phyloP scores from a whole-genome alignment of 2,329 filamentous ascomycete genomes.

The Dryadomyces sulphureus region DNA sequence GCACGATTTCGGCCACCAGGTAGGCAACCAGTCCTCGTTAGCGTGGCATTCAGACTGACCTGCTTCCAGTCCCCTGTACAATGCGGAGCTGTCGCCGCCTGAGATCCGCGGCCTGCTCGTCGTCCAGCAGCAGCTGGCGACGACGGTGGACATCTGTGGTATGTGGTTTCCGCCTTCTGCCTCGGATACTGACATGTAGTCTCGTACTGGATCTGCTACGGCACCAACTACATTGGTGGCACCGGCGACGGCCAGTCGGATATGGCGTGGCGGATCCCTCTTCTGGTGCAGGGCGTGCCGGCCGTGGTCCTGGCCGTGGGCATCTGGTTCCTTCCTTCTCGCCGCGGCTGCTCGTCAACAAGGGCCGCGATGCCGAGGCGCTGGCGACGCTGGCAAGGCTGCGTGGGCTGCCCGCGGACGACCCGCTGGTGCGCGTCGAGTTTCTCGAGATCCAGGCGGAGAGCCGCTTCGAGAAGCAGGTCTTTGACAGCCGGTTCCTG shows the following conservation, averaged over 20 bases:
- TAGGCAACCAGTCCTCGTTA: constrained; percentile 15
- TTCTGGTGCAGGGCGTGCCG: constrained; percentile 27
- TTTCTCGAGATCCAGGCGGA: constrained; percentile 31
- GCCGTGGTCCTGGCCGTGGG: constrained; percentile 20
- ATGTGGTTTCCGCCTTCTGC: too few species aligned
- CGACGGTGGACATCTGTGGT: constrained; percentile 41
- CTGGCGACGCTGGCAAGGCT: constrained; percentile 13
- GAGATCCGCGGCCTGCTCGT: constrained; percentile 54
- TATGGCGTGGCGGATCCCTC: constrained; percentile 28
- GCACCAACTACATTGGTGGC: constrained; percentile 31
- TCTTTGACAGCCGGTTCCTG: constrained; percentile 28
- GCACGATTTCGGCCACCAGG: too few species aligned
- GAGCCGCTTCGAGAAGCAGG: constrained; percentile 24
- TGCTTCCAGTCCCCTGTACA: constrained; percentile 25
- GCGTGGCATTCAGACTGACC: neutral
- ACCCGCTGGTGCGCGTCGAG: constrained; percentile 25
- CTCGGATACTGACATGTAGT: too few species aligned
- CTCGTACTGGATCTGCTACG: constrained; percentile 31
- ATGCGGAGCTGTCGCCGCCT: constrained; percentile 40
- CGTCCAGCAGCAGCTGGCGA: constrained; percentile 49
- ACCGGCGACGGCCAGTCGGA: constrained; percentile 26
- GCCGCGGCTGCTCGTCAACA: constrained; percentile 28
- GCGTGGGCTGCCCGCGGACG: constrained; percentile 16
- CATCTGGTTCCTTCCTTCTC: constrained; percentile 33
- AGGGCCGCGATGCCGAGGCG: constrained; percentile 12